These are phyloP conservation scores for Tolypocladium cylindrosporum DNA, from an alignment of 2,329 filamentous ascomycete species.

Conservation along the genomic window DNA sequence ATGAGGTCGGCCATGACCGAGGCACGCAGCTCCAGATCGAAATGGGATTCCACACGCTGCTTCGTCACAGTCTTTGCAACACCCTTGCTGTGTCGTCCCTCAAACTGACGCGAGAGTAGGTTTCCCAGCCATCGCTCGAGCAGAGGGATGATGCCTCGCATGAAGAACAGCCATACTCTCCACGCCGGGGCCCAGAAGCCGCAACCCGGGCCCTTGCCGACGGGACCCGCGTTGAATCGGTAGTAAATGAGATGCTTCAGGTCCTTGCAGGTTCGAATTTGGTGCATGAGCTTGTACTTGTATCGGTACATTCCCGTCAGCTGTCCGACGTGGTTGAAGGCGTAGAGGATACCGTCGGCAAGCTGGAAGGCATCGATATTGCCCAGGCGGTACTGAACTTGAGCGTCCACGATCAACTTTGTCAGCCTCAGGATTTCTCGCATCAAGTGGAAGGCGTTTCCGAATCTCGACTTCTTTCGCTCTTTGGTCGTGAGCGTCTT, in stretches of 20 bases:
- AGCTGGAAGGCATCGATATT: conserved; percentile 99
- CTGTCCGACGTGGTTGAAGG: conserved; percentile 98
- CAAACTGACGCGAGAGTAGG: conserved; percentile 90
- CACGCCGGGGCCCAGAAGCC: conserved; percentile 99
- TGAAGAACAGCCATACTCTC: conserved; percentile 99
- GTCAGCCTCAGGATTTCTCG: conserved; percentile 91
- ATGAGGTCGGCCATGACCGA: conserved; percentile 98
- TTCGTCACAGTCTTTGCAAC: conserved; percentile 99
- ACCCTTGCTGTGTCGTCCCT: conserved; percentile 96
- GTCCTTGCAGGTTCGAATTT: conserved; percentile 98
- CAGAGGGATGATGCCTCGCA: conserved; percentile 94
- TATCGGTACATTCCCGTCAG: conserved; percentile 99
- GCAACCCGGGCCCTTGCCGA: conserved; percentile 94
- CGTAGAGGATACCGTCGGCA: conserved; percentile 96
- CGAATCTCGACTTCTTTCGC: conserved; percentile 97
- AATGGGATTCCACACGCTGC: conserved; percentile 97
- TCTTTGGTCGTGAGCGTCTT: conserved; percentile 98
- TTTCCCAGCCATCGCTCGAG: conserved; percentile 97
- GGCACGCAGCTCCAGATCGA: conserved; percentile 90
- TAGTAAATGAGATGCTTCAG: conserved; percentile 99
- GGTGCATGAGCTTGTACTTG: conserved; percentile 99
- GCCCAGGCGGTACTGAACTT: conserved; percentile 93
- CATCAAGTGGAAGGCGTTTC: conserved; percentile 98
- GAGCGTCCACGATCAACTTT: conserved; percentile 95
- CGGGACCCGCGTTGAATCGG: conserved; percentile 92